Evolutionary conservation across 768 basidiomycete species (phyloP), one percentile per base, ranked within the genome.

Genomic region (Phlebiopsis flavidoalba): DNA sequence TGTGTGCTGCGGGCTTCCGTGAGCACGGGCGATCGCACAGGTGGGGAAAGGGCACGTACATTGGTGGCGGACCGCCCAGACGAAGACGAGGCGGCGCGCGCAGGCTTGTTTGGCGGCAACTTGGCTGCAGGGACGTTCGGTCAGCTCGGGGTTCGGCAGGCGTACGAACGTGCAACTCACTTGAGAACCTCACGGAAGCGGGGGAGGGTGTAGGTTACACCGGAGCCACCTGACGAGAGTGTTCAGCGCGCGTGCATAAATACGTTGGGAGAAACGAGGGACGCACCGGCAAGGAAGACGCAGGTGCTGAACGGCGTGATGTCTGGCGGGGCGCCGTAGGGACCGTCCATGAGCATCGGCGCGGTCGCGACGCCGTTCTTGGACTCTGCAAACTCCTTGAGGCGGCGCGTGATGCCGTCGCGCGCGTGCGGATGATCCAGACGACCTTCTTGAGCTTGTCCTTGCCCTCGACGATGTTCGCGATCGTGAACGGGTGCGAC

Each of bases 401-500:
- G 68, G 31, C 65, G 65, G 63, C 68, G 67, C 15, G 84, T 84
- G 70, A 84, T 79, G 0, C 84, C 84, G 60, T 75, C 74, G 61
- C 79, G 71, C 37, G 40, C 24, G 77, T 79, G 48, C 81, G 75
- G 61, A 85, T 75, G 62, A 85, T 73, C 65, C 84, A 83, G n/a
- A 77, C 73, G n/a, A 82, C 71, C 55, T 81, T 74, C 57, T 71
- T 75, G 58, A 63, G 65, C 31, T 57, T 51, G 0, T 35, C 5
- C 3, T n/a, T 68, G 70, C 47, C 65, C 59, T 51, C 66, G 55
- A 35, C 67, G 48, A 80, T 74, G 65, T 72, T 79, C 26, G 78
- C 74, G 62, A 82, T 80, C 15, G 78, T 80, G 68, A 82, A 82
- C 31, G 80, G 80, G 64, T 81, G 80, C 19, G 77, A 76, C 68